Base-by-base conservation (phyloP, 306 rosid species). In the Erythrophleum fordii region DNA sequence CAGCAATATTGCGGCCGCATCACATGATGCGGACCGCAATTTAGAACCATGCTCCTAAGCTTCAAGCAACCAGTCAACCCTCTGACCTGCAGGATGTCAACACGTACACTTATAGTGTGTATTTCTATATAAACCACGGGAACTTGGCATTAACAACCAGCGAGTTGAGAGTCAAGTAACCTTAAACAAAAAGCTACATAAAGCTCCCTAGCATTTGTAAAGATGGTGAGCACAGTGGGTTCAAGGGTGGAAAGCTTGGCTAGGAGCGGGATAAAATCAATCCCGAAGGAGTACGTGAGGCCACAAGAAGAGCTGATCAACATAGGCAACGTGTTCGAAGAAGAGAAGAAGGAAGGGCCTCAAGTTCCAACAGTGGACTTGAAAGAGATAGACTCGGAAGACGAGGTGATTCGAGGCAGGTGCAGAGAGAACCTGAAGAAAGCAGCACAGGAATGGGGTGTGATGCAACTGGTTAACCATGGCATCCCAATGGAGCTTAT, bases 361-460 rank as follows among this genome's bases (percentile, higher is more conserved):
- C 85, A 89, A 39, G 91, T 93, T 20, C 98, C 98, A 0, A 90
- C 88, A 0, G 91, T 93, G n/a, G 98, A 93, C 55, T 46, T 93
- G 73, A 87, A 51, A 56, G 87, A 86, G 46, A 86, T 93, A 12
- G 85, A 90, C 1, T 91, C 90, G 0, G 71, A 79, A 0, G 90
- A 91, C 25, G 82, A 77, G 64, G 41, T 14, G 0, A 89, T 85
- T 51, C n/a, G 92, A 45, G 70, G 37, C 0, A 85, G 75, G 45
- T 91, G 98, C 62, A 25, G 85, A 4, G 90, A 85, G 79, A 82
- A 75, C 56, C 56, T 93, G 41, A 87, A 80, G 86, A 89, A 81
- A 65, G 98, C 93, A 0, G 98, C 97, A 4, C 6, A 51, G 39
- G 95, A 90, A 1, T 93, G 98, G 98, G 98, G 97, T 8, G 98